These are phyloP conservation scores for Pseudogymnoascus sp. DNA, from an alignment of 2,329 filamentous ascomycete species.

Conservation along the genomic window DNA sequence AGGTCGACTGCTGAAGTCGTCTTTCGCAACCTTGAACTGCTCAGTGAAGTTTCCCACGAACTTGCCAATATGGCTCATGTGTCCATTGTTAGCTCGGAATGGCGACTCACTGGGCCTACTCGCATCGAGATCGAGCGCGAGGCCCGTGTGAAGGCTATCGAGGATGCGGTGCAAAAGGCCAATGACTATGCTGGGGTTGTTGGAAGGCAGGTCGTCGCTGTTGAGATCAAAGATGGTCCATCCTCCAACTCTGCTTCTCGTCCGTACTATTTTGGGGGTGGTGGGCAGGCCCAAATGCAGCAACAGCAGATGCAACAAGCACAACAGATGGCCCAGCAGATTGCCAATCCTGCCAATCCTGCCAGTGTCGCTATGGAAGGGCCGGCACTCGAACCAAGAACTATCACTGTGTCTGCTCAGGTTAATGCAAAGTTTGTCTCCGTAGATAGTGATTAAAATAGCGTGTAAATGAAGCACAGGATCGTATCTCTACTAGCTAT, in stretches of 20 bases:
- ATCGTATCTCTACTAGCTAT: neutral
- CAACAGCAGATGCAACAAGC: neutral
- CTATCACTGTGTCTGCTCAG: conserved; percentile 15
- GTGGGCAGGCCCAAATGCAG: neutral
- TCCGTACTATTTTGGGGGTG: neutral
- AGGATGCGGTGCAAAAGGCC: conserved; percentile 18
- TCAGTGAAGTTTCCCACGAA: conserved; percentile 13
- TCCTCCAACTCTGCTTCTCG: neutral
- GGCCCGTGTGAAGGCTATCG: conserved; percentile 18
- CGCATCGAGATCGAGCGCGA: conserved; percentile 14
- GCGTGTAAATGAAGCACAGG: neutral
- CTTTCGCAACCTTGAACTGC: conserved; percentile 16
- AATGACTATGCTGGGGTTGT: conserved; percentile 18
- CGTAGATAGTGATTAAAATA: neutral
- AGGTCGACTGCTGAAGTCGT: conserved; percentile 14
- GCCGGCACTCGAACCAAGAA: conserved; percentile 15
- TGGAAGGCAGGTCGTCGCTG: conserved; percentile 14
- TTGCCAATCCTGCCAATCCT: too few relatives aligned
- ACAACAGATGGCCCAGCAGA: neutral
- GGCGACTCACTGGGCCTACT: conserved; percentile 16
- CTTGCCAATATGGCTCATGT: conserved; percentile 17
- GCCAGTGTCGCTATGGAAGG: neutral
- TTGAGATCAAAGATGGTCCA: conserved; percentile 16
- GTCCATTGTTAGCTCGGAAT: conserved; percentile 15
- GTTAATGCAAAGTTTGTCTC: conserved; percentile 17